Evolutionary conservation across 1,284 basidiomycete genomes (phyloP), one percentile per base, ranked within the genome.

Genomic region (Pseudozyma flocculosa): DNA sequence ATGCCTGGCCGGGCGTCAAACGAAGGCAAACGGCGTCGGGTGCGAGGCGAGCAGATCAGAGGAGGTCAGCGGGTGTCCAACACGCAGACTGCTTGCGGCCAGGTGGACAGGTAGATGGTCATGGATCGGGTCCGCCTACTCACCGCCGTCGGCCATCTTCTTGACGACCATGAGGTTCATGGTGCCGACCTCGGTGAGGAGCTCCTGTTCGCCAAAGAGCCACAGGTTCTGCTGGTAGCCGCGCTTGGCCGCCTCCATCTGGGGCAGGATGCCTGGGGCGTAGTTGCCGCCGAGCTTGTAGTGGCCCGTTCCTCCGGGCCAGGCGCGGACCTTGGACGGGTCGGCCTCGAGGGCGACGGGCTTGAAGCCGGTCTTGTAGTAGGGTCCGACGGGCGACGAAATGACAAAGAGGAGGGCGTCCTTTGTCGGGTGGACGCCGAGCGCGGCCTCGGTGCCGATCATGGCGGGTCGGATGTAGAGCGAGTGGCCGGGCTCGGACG

Each of bases 111-210:
- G n/a, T n/a, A n/a, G 7, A 8, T 18, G 15, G 4, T 9, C 13
- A 17, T 30, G 18, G 9, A 2, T 5, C 18, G 10, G 21, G 39
- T 8, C n/a, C 19, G 11, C 1, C 10, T 23, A 80, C 83, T 69
- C 63, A 86, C 87, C 80, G 37, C 89, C 91, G 68, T 92, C 85
- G 11, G 84, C 82, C 24, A 84, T 84, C 76, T 85, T 85, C 78
- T 97, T 85, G 0, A 87, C 92, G 40, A 90, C 85, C 62, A 97
- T 95, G 73, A 94, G 81, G 81, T 99, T 98, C 95, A 98, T 97
- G 1, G 92, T 93, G 26, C 93, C 93, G 4, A 72, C 67, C 45
- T 75, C 61, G 61, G 40, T 81, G 78, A 56, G 81, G 74, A 41
- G 82, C 40, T 69, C 59, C n/a, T 73, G 54, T 14, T 63, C 53